phyloP scores from a whole-genome alignment of 2,329 filamentous ascomycete genomes.

The Zasmidium citrigriseum region DNA sequence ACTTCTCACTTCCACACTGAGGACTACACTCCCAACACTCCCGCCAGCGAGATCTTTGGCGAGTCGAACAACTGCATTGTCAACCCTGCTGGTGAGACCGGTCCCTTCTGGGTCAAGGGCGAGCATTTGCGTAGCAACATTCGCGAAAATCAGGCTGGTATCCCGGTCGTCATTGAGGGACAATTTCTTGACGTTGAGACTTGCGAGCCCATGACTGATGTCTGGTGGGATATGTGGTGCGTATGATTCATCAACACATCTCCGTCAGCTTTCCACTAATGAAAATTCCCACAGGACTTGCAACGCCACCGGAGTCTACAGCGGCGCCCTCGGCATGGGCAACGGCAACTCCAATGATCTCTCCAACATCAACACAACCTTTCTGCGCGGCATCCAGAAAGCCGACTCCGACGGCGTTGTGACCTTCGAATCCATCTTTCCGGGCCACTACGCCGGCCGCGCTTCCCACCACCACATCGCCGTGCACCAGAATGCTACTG shows the following conservation, averaged over 20 bases:
- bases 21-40: neutral
- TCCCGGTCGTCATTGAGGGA: conserved; percentile 44
- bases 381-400: conserved; percentile 42
- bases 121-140: conserved; percentile 42
- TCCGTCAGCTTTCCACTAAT: neutral
- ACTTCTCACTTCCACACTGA: neutral
- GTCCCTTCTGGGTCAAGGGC: conserved; percentile 36
- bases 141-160: conserved; percentile 41
- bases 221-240: conserved; percentile 46
- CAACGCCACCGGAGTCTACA: conserved; percentile 49
- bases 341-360: conserved; percentile 33
- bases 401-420: conserved; percentile 41
- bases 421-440: conserved; percentile 45
- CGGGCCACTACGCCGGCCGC: conserved; percentile 44
- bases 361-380: conserved; percentile 27
- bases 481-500: conserved; percentile 33
- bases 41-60: neutral
- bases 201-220: conserved; percentile 43
- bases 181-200: conserved; percentile 47
- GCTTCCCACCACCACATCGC: conserved; percentile 42
- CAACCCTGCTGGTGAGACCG: conserved; percentile 23
- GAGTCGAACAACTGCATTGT: conserved; percentile 21
- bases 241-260: conserved; percentile 34
- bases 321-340: conserved; percentile 32
- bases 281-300: conserved; percentile 30